These are phyloP conservation scores for Cucumis cinereus DNA, from an alignment of 306 rosid genomes.

Conservation along the genomic window DNA sequence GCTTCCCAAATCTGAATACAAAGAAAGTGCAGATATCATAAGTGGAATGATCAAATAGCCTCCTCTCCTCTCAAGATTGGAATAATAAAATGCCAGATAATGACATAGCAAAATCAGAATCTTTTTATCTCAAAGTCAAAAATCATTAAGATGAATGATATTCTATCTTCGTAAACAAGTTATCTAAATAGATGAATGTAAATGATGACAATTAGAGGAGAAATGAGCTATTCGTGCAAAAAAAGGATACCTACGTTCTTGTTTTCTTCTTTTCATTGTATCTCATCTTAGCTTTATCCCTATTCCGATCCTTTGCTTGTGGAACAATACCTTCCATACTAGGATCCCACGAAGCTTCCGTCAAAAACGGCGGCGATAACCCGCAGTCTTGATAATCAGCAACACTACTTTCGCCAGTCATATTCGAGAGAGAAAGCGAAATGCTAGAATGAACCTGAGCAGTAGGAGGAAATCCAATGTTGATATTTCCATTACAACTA, in stretches of 20 bases:
- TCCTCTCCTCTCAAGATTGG: neutral
- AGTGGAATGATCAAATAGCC: neutral
- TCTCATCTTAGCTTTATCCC: slow-evolving; percentile 77
- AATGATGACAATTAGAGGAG: neutral
- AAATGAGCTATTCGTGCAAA: neutral
- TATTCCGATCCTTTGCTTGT: slow-evolving; percentile 64
- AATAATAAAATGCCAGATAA: neutral
- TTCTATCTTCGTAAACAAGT: neutral
- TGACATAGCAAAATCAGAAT: neutral
- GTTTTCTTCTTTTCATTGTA: slow-evolving; percentile 80
- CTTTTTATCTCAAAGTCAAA: neutral
- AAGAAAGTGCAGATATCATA: slow-evolving; percentile 11
- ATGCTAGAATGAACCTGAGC: slow-evolving; percentile 48
- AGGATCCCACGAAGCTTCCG: slow-evolving; percentile 58
- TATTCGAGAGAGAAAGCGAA: slow-evolving; percentile 43
- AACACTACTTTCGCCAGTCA: slow-evolving; percentile 43
- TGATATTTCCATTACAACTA: slow-evolving; percentile 30
- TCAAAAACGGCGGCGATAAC: slow-evolving; percentile 40
- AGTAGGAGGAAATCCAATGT: slow-evolving; percentile 52
- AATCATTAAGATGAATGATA: neutral
- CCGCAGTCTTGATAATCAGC: slow-evolving; percentile 57
- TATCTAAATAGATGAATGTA: neutral
- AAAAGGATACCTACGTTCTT: slow-evolving; percentile 36
- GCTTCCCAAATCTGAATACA: slow-evolving; percentile 70
- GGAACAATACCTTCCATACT: slow-evolving; percentile 43